Percentiles rank a stretch among this genome's conserved stretches.
phyloP scores from a whole-genome alignment of 192 early-diverging fungal species.

The Umbelopsis sp. region DNA sequence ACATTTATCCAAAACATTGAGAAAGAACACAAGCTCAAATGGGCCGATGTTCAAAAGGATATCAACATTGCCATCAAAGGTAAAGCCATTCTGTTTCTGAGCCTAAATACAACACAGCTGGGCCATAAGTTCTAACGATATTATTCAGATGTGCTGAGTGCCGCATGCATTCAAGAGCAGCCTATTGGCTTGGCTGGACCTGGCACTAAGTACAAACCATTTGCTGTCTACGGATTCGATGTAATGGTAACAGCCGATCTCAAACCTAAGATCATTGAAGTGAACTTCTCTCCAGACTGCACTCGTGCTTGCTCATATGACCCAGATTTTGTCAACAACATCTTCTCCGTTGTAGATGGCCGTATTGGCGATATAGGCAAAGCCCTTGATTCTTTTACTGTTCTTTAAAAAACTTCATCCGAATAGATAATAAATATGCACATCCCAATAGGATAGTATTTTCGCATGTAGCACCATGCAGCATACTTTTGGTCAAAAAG shows the following conservation, averaged over 20 bases:
- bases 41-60: slow-evolving; percentile 45
- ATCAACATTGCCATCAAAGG: slow-evolving; percentile 53
- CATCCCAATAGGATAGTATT: not conserved
- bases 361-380: slow-evolving; percentile 44
- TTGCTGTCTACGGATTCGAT: slow-evolving; percentile 52
- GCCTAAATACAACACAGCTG: not conserved
- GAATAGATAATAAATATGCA: not conserved
- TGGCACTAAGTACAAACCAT: slow-evolving; percentile 36
- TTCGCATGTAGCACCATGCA: too few species aligned
- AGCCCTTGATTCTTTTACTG: slow-evolving; percentile 44
- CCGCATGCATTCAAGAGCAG: slow-evolving; percentile 49
- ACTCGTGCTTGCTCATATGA: slow-evolving; percentile 52
- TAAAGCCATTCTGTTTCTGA: not conserved
- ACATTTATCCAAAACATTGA: slow-evolving; percentile 54
- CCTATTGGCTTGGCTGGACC: slow-evolving; percentile 37
- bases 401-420: slow-evolving; percentile 34
- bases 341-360: slow-evolving; percentile 50
- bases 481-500: not conserved
- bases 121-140: not conserved
- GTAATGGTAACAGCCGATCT: slow-evolving; percentile 47
- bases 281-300: slow-evolving; percentile 52
- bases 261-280: slow-evolving; percentile 48
- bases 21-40: slow-evolving; percentile 49
- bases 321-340: slow-evolving; percentile 51
- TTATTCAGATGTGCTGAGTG: slow-evolving; percentile 42